These are phyloP conservation scores for Penicillium lagena DNA, from an alignment of 495 filamentous ascomycete species.

Conservation along the genomic window DNA sequence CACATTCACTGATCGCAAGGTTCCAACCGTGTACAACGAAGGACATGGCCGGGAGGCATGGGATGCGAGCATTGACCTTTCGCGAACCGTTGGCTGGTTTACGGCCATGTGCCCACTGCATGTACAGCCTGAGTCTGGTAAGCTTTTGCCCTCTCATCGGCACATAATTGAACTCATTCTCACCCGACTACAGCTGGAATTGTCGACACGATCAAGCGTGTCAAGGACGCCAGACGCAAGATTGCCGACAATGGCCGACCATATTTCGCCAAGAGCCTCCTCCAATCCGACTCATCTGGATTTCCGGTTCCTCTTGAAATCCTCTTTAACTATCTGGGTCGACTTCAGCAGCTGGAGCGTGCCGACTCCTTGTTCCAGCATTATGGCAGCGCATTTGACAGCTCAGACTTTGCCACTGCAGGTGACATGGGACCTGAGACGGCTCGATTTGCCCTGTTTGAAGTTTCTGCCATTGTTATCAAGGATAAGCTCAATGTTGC, in stretches of 20 bases:
- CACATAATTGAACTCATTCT: background rate
- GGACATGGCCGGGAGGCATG: constrained; percentile 52
- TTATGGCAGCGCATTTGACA: constrained; percentile 44
- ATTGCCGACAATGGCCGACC: constrained; percentile 33
- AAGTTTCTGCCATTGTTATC: constrained; percentile 52
- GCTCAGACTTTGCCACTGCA: constrained; percentile 32
- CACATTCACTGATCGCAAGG: constrained; percentile 44
- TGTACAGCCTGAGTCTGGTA: constrained; percentile 21
- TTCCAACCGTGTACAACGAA: constrained; percentile 51
- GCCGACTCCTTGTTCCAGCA: constrained; percentile 54
- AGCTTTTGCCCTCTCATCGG: constrained; percentile 4
- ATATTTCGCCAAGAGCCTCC: constrained; percentile 46
- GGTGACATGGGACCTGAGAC: constrained; percentile 42
- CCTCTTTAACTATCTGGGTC: constrained; percentile 62
- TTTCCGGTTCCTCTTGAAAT: constrained; percentile 59
- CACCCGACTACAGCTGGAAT: constrained; percentile 12
- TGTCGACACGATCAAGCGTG: constrained; percentile 31
- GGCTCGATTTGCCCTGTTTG: constrained; percentile 56
- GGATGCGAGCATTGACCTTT: constrained; percentile 43
- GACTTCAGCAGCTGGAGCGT: constrained; percentile 52
- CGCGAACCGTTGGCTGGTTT: constrained; percentile 57
- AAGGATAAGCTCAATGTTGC: constrained; percentile 54
- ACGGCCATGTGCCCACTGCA: constrained; percentile 47
- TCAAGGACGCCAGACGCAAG: constrained; percentile 40
- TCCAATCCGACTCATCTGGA: constrained; percentile 33